A percentile compares a stretch with the other conserved stretches of the same genome.
These are phyloP conservation scores for Globomyces pollinis-pini DNA, from an alignment of 192 early-diverging fungal species.

Conservation along the genomic window DNA sequence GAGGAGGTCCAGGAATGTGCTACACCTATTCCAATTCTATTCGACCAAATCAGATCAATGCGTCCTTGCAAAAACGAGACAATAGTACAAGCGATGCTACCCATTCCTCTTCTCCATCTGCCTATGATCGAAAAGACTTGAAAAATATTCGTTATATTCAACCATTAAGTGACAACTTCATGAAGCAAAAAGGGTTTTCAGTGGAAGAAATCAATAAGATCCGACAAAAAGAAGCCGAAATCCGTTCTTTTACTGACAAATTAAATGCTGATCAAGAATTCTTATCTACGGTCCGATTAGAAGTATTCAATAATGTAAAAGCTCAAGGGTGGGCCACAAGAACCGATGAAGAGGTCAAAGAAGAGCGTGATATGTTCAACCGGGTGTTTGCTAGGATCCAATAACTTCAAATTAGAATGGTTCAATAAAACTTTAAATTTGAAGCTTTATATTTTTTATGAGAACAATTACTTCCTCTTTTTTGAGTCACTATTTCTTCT, in stretches of 20 bases:
- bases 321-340: too few species aligned
- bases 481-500: too few species aligned
- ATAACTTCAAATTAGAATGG: too few species aligned
- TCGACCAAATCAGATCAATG: too few species aligned
- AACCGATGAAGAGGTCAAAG: too few species aligned
- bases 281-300: neutral
- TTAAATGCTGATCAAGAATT: conserved; percentile 5
- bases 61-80: too few species aligned
- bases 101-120: neutral
- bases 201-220: conserved; percentile 10
- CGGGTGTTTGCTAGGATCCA: too few species aligned
- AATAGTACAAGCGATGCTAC: neutral
- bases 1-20: conserved; percentile 10
- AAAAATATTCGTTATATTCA: conserved; percentile 12
- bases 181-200: conserved; percentile 10
- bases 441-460: too few species aligned
- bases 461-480: too few species aligned
- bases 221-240: conserved; percentile 4
- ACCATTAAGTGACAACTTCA: conserved; percentile 7
- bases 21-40: conserved; percentile 14
- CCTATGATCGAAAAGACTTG: conserved; percentile 20
- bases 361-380: too few species aligned
- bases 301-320: neutral
- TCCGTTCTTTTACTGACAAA: conserved; percentile 13
- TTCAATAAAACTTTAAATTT: too few species aligned